phyloP scores from a whole-genome alignment of 202 grass and related monocot genomes.

The Zizania palustris region DNA sequence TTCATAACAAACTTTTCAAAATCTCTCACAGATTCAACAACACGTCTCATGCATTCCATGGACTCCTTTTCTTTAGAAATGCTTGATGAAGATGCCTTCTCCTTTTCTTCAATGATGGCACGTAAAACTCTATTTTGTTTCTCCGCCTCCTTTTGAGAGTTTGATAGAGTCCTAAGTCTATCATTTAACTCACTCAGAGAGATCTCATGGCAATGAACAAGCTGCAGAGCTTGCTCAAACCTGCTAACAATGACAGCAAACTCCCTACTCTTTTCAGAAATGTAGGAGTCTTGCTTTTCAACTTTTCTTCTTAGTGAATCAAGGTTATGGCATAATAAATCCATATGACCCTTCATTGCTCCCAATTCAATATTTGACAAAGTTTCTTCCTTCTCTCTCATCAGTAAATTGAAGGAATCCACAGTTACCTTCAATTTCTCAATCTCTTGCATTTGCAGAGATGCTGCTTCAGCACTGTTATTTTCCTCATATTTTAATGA shows the following conservation, averaged over 20 bases:
- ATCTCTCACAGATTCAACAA: conserved; percentile 43
- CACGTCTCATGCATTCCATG: conserved; percentile 39
- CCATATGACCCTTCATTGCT: conserved; percentile 44
- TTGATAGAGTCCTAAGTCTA: conserved; percentile 36
- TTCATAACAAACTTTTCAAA: conserved; percentile 47
- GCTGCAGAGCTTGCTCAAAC: conserved; percentile 55
- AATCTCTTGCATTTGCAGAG: conserved; percentile 46
- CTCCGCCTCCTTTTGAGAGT: conserved; percentile 42
- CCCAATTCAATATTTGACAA: conserved; percentile 42
- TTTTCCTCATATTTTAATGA: conserved; percentile 46
- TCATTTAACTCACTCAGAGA: conserved; percentile 45
- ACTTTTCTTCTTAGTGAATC: conserved; percentile 52
- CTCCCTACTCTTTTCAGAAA: conserved; percentile 55
- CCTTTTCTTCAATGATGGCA: conserved; percentile 52
- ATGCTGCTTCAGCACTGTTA: conserved; percentile 26
- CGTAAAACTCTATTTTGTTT: conserved; percentile 51
- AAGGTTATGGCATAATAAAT: conserved; percentile 40
- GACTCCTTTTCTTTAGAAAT: conserved; percentile 51
- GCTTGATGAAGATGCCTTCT: conserved; percentile 43
- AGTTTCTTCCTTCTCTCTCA: conserved; percentile 46
- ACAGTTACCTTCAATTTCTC: conserved; percentile 51
- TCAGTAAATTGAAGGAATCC: conserved; percentile 40
- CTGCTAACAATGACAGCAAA: conserved; percentile 37
- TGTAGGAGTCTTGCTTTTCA: conserved; percentile 52
- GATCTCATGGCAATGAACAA: conserved; percentile 39